A percentile compares a stretch with the other conserved stretches of the same genome.
phyloP scores from a whole-genome alignment of 176 grass and related monocot genomes.

The bread wheat (Triticum aestivum) region IWGSC_CS_RefSeq_v2.1 NC_057794.1:137603493-137603992 shows the following conservation, averaged over 20 bases:
- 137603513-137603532: too few species aligned
- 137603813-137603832: background rate
- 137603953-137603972: too few species aligned
- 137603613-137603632: background rate
- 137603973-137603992: too few species aligned
- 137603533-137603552: too few species aligned
- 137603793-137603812: background rate
- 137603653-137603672: background rate
- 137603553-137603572: too few species aligned
- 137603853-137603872: background rate
- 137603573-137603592: too few species aligned
- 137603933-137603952: too few species aligned
- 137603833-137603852: background rate
- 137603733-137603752: background rate
- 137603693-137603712: background rate
- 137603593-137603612: background rate
- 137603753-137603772: background rate
- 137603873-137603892: background rate
- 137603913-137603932: too few species aligned
- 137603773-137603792: background rate
- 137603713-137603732: fast-evolving
- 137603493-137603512: too few species aligned
- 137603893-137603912: too few species aligned
- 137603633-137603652: background rate
- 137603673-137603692: background rate